Evolutionary conservation across 78 protist species (phyloP), one percentile per base, ranked within the genome.

Genomic region (Dictyostelium discoideum): DNA sequence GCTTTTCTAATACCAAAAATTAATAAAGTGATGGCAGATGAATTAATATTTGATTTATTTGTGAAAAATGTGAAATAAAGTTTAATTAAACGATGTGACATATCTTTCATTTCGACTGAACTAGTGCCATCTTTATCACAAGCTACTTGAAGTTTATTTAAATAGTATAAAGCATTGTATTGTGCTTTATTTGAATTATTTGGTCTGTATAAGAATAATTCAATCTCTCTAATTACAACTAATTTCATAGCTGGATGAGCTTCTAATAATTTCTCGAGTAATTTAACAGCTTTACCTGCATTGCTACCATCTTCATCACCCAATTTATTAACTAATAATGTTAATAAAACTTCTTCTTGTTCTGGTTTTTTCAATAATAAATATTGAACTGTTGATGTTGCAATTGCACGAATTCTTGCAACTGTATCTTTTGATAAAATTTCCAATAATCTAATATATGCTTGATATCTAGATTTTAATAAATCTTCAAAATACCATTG

Each of bases 401-500:
- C 37, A 46, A 83, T 92, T 39, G 29, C 24, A 57, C 93, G 87
- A 39, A 92, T 50, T 22, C 50, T 26, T 6, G 85, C 14, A 24
- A 40, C 73, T 18, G 93, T 46, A 48, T 86, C 93, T 18, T 77
- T 78, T 10, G 78, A 5, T 18, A 83, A 39, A 6, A n/a, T 46
- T 44, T 84, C 92, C 4, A 96, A 73, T 24, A 39, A 40, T 22
- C 57, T 73, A 74, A 96, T 79, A n/a, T 82, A 92, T 22, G 48
- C 37, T 46, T 73, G 32, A 77, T 86, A 92, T n/a, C 85, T 42
- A 26, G 85, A 13, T 40, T 85, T 92, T 50, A 93, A 39, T 69
- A 67, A 13, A 48, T 96, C 98, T 90, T 96, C 98, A 29, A 88
- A 92, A 79, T 42, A 83, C 96, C 96, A 96, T 82, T 93, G 92